These are phyloP conservation scores for Apiotrichum montevideense DNA, from an alignment of 1,284 basidiomycete species.

Conservation along the genomic window DNA sequence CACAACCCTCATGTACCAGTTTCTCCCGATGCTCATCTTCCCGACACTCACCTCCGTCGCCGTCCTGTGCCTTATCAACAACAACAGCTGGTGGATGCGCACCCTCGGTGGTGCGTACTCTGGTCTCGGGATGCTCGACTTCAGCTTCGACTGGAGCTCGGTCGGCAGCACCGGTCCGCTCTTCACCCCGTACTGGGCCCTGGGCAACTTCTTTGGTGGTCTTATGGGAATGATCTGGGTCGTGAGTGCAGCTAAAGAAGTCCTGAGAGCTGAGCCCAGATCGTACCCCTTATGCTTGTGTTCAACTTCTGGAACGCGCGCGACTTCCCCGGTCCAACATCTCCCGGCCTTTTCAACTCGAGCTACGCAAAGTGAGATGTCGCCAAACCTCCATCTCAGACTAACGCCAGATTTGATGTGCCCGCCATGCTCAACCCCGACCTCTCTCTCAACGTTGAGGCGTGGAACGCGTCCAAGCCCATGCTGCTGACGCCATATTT, in stretches of 20 bases:
- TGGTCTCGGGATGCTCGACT: slow-evolving; percentile 51
- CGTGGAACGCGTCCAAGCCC: slow-evolving; percentile 45
- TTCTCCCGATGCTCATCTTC: slow-evolving; percentile 50
- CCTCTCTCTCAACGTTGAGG: slow-evolving; percentile 48
- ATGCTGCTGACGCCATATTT: slow-evolving; percentile 52
- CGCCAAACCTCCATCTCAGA: neutral
- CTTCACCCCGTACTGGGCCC: slow-evolving; percentile 52
- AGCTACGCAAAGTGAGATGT: slow-evolving; percentile 27
- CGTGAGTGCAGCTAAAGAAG: slow-evolving; percentile 22
- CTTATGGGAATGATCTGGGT: slow-evolving; percentile 50
- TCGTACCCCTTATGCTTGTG: slow-evolving; percentile 48
- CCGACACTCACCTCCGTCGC: slow-evolving; percentile 51
- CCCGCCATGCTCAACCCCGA: slow-evolving; percentile 41
- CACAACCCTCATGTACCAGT: slow-evolving; percentile 48
- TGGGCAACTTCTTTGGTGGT: slow-evolving; percentile 46
- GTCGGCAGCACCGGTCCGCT: slow-evolving; percentile 49
- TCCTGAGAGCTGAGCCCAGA: slow-evolving; percentile 12
- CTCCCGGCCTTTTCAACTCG: slow-evolving; percentile 43
- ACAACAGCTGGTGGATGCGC: slow-evolving; percentile 45
- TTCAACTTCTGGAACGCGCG: slow-evolving; percentile 50
- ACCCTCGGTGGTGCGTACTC: slow-evolving; percentile 50
- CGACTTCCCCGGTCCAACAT: slow-evolving; percentile 41
- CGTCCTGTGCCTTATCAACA: slow-evolving; percentile 49
- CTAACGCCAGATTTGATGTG: slow-evolving; percentile 43
- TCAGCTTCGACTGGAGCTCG: slow-evolving; percentile 52